Percentiles rank a stretch among this genome's conserved stretches.
These are phyloP conservation scores for Colletotrichum orbiculare DNA, from an alignment of 2,329 filamentous ascomycete species.

Conservation along the genomic window DNA sequence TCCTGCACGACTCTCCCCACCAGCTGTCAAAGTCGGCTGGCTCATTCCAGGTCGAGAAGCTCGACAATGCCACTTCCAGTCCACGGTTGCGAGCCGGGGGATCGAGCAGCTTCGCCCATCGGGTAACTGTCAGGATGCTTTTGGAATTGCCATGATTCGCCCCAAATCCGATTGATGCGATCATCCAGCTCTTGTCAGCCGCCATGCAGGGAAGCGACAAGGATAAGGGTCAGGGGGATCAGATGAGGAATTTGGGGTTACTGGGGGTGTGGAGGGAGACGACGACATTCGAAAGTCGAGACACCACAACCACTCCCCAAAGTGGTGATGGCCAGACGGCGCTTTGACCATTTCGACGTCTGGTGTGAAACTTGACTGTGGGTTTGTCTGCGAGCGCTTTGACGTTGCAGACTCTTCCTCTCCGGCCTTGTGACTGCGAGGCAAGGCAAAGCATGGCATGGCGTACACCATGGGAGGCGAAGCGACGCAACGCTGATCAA, in stretches of 20 bases:
- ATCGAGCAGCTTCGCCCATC: conserved; percentile 3
- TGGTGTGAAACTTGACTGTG: conserved; percentile 34
- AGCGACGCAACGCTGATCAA: neutral
- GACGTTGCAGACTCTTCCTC: conserved; percentile 17
- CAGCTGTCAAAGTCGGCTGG: conserved; percentile 18
- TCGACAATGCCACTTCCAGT: conserved; percentile 18
- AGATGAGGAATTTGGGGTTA: conserved; percentile 35
- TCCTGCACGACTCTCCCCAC: conserved; percentile 10
- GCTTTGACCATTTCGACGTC: conserved; percentile 34
- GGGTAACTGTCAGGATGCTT: conserved; percentile 23
- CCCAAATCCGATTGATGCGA: conserved; percentile 27
- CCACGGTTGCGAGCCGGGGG: conserved; percentile 24
- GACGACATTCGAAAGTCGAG: no score
- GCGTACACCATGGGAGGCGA: neutral
- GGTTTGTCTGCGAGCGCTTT: conserved; percentile 33
- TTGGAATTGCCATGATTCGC: conserved; percentile 30
- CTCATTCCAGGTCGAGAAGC: conserved; percentile 4
- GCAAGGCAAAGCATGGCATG: neutral
- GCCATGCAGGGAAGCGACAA: conserved; percentile 17
- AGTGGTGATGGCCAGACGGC: conserved; percentile 6
- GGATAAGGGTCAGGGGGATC: conserved; percentile 25
- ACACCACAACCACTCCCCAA: no score
- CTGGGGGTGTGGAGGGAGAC: conserved; percentile 13
- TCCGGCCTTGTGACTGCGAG: conserved; percentile 10
- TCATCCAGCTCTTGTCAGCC: conserved; percentile 33